Evolutionary conservation across 2,329 filamentous ascomycete species (phyloP), one percentile per base, ranked within the genome.

Genomic region (Herpotrichia juniperi): DNA sequence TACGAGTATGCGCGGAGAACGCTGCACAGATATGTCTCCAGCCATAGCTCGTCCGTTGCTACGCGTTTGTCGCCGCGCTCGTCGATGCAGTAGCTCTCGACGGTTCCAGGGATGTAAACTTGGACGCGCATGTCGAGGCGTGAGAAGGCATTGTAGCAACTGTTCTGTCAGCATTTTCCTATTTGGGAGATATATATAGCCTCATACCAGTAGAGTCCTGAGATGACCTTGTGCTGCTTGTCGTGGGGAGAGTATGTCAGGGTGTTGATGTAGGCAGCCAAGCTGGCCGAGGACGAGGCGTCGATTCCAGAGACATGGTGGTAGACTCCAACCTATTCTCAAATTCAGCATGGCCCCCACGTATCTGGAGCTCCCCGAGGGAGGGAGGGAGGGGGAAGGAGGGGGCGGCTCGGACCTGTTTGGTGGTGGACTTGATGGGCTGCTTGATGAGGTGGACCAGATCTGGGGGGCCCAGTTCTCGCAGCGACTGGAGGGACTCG

Each of bases 131-230:
- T 99, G 70, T 99, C 94, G 47, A 97, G 83, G 59, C 96, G 86
- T 4, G 94, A 97, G 75, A 99, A 97, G 60, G 94, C 94, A 90
- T 99, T 99, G 83, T 99, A 99, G 77, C 94, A 99, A 78, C 82
- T 85, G 67, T 26, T 65, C 46, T 56, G 74, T 76, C 66, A 72
- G 71, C 54, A 28, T 32, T 3, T 10, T 7, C 9, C 32, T 46
- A 47, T 26, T 48, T n/a, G n/a, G n/a, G 32, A 43, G 40, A 25
- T 24, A 42, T 32, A 37, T 24, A 22, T 34, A 21, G 24, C 31
- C 22, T 17, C 40, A 24, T 81, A 94, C 91, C 94, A 97, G 77
- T 97, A 97, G 32, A 96, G 82, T 4, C 94, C 94, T 59, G 96
- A 94, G 8, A 92, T 89, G 51, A 97, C 94, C 78, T 97, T 97